Evolutionary conservation across 495 filamentous ascomycete species (phyloP).

Genomic region (Usnea hakonensis): DNA sequence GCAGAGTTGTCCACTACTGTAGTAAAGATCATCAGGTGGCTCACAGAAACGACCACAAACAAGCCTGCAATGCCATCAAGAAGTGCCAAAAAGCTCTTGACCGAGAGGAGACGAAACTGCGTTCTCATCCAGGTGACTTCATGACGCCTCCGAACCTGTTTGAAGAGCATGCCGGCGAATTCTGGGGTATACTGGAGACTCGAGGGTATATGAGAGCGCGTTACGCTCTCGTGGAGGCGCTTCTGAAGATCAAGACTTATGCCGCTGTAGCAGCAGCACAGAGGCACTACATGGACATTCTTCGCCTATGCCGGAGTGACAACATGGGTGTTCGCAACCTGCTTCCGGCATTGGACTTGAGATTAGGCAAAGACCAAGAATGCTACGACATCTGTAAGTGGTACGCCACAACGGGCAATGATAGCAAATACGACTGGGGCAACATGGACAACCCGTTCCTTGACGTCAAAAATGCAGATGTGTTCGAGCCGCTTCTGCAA

Average conservation of each 20-base stretch:
- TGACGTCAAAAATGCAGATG: conserved; percentile 27
- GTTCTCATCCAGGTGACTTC: conserved; percentile 24
- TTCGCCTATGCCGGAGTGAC: conserved; percentile 37
- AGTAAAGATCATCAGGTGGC: conserved; percentile 35
- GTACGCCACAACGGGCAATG: conserved; percentile 29
- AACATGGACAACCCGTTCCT: conserved; percentile 28
- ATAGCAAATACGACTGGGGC: conserved; percentile 33
- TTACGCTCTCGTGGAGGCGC: conserved; percentile 25
- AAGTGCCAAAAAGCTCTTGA: conserved; percentile 15
- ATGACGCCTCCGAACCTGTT: conserved; percentile 31
- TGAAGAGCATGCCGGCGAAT: conserved; percentile 30
- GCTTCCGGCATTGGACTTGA: conserved; percentile 38
- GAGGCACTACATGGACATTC: conserved; percentile 32
- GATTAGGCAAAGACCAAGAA: conserved; percentile 44
- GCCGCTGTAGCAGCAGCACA: conserved; percentile 33
- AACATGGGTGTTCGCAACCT: conserved; percentile 38
- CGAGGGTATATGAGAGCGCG: conserved; percentile 40
- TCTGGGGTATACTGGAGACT: conserved; percentile 34
- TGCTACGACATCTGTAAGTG: conserved; percentile 51
- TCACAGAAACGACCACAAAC: conserved; percentile 36
- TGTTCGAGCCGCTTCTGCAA: conserved; percentile 22
- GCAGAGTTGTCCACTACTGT: conserved; percentile 43
- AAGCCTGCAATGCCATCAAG: conserved; percentile 35
- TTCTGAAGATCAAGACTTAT: conserved; percentile 30
- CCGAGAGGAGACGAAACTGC: conserved; percentile 32